Evolutionary conservation across 306 rosid genomes (phyloP), one percentile per base, ranked within the genome.

Genomic region (Neltuma alba): DNA sequence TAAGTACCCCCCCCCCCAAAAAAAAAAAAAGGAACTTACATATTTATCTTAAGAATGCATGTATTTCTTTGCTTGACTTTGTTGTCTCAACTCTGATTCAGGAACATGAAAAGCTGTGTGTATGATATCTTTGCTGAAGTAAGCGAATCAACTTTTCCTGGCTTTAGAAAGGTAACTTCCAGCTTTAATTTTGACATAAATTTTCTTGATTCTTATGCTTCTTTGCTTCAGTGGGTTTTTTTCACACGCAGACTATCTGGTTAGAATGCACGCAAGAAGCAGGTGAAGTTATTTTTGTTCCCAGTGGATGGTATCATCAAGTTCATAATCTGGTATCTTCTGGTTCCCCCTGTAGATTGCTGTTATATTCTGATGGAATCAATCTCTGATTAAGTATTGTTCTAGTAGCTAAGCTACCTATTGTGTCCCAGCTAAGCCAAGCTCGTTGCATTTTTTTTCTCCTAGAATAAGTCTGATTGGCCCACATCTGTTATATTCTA

Each of bases 231-330:
- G 72, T 44, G 85, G 52, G 52, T 72, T 81, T 72, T 38, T 74
- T 82, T 38, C 38, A 37, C 55, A 70, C 75, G 82, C 88, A 95
- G 99, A 89, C 96, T 81, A 76, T 78, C 76, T 93, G 97, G 99
- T 81, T 95, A 86, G 98, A 95, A 79, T 91, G 94, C 84, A 89
- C 68, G 54, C 99, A 93, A 89, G 97, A 91, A 79, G 89, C 84
- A n/a, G 91, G 93, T 76, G 98, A 93, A 88, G 78, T 90, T 77
- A 91, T 95, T 79, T 95, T 95, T 87, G 98, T 93, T 72, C 99
- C 98, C 25, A 93, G 98, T 1, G 96, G 99, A 72, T 95, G 99
- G 99, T 95, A 90, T 82, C 99, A 95, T 88, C 97, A 95, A 86
- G 99, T 95, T 82, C 91, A 91, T 83, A 95, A 95, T 87, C 86